Conservation (phyloP, 805 yeast species). For the Metschnikowia continentalis region DNA sequence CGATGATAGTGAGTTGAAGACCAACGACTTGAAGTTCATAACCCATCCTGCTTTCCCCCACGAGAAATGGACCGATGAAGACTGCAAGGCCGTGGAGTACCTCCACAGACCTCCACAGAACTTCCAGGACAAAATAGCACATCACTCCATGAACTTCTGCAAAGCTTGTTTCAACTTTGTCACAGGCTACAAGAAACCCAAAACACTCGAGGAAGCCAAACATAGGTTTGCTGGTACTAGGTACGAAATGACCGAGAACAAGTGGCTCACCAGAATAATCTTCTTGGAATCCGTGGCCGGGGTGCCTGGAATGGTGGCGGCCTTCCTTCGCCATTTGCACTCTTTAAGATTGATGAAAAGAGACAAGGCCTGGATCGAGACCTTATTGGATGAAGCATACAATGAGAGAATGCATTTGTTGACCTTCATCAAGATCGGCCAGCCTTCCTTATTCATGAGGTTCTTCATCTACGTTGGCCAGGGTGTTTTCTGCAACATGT, state of each 20-base stretch:
- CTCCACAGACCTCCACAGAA: constrained; percentile 51
- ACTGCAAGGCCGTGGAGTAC: constrained; percentile 36
- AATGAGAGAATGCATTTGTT: constrained; percentile 75
- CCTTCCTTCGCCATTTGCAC: constrained; percentile 64
- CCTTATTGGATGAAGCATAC: constrained; percentile 70
- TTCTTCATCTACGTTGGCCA: constrained; percentile 57
- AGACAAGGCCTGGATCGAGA: constrained; percentile 73
- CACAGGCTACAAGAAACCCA: constrained; percentile 64
- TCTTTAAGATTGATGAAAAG: constrained; percentile 57
- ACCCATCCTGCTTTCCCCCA: constrained; percentile 40
- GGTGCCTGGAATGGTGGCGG: constrained; percentile 78
- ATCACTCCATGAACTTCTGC: constrained; percentile 39
- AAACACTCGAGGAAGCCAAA: constrained; percentile 23
- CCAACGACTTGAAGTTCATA: constrained; percentile 32
- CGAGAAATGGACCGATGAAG: constrained; percentile 27
- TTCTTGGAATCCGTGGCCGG: constrained; percentile 73
- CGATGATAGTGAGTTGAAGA: constrained; percentile 14
- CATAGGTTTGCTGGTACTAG: constrained; percentile 35
- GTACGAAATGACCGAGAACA: constrained; percentile 53
- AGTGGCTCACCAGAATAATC: constrained; percentile 61
- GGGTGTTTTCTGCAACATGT: constrained; percentile 64
- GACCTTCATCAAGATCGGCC: constrained; percentile 61
- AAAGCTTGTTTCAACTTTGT: constrained; percentile 54
- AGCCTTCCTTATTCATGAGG: constrained; percentile 57
- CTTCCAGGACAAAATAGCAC: constrained; percentile 51